Evolutionary conservation across 306 rosid species (phyloP).

Genomic region (Sesbania bispinosa): DNA sequence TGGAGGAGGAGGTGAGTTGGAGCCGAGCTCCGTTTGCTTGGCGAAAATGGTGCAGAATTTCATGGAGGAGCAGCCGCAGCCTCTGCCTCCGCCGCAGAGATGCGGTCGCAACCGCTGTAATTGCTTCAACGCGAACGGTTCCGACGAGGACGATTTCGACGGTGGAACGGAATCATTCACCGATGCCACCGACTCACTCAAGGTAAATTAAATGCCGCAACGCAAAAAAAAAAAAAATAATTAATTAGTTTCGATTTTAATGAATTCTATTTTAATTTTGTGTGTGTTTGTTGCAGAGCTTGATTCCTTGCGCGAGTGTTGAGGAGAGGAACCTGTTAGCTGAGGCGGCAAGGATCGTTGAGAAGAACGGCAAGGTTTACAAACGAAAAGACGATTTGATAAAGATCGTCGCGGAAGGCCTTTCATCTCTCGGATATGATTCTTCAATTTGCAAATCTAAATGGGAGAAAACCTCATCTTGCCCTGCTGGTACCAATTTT

Average conservation of each 20-base stretch:
- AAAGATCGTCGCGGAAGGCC: conserved; percentile 58
- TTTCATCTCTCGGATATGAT: conserved; percentile 68
- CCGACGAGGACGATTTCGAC: conserved; percentile 72
- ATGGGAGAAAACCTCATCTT: conserved; percentile 82
- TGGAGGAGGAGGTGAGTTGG: conserved; percentile 42
- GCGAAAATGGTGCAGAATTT: conserved; percentile 91
- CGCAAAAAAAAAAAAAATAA: too few species aligned
- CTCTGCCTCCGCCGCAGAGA: conserved; percentile 34
- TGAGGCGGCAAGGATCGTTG: conserved; percentile 75
- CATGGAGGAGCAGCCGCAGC: conserved; percentile 62
- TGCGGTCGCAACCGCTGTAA: conserved; percentile 91
- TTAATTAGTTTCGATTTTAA: background rate
- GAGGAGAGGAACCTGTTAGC: conserved; percentile 83
- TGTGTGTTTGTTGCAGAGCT: conserved; percentile 33
- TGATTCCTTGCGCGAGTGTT: conserved; percentile 68
- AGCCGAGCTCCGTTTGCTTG: conserved; percentile 83
- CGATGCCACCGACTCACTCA: conserved; percentile 64
- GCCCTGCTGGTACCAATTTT: conserved; percentile 60
- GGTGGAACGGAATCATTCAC: conserved; percentile 42
- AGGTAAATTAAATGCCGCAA: conserved; percentile 40
- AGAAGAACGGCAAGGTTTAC: conserved; percentile 56
- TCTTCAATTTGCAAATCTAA: conserved; percentile 82
- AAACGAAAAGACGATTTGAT: conserved; percentile 74
- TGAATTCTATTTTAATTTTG: background rate
- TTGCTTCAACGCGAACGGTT: conserved; percentile 84